phyloP scores from a whole-genome alignment of 1,284 basidiomycete genomes.

The Apiotrichum gracile region DNA sequence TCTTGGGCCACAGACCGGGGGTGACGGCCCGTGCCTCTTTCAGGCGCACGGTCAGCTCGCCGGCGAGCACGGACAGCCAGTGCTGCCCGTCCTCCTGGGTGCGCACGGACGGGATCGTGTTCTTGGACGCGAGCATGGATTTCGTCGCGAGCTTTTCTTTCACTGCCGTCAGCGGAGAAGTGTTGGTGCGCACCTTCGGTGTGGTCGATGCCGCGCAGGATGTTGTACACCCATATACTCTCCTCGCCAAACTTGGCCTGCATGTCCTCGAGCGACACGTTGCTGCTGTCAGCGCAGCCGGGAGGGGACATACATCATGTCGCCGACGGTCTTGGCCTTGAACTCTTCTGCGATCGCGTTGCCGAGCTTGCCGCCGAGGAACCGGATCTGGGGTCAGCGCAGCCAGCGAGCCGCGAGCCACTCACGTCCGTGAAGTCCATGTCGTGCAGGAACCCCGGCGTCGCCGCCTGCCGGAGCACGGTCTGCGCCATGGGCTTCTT shows the following conservation, averaged over 20 bases:
- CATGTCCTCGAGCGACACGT: constrained; percentile 50
- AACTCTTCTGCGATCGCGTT: constrained; percentile 79
- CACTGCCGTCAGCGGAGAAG: constrained; percentile 52
- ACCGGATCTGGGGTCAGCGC: constrained; percentile 64
- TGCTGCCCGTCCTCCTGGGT: constrained; percentile 69
- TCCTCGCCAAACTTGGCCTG: constrained; percentile 53
- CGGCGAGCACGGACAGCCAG: constrained; percentile 85
- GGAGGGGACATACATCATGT: constrained; percentile 61
- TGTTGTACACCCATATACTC: constrained; percentile 82
- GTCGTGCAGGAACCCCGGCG: constrained; percentile 71
- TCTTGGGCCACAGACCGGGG: constrained; percentile 85
- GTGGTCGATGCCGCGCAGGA: constrained; percentile 74
- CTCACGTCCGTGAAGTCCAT: constrained; percentile 79
- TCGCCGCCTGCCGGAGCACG: constrained; percentile 72
- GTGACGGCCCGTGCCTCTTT: constrained; percentile 69
- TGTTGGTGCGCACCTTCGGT: constrained; percentile 63
- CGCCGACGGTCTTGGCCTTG: constrained; percentile 79
- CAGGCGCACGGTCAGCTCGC: constrained; percentile 78
- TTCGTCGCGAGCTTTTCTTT: constrained; percentile 78
- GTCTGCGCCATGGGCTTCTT: constrained; percentile 82
- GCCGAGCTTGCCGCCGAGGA: constrained; percentile 91
- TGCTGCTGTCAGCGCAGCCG: constrained; percentile 28
- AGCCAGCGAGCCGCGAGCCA: neutral
- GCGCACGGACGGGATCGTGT: constrained; percentile 70
- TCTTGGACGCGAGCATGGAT: constrained; percentile 91